Evolutionary conservation across 1,284 basidiomycete species (phyloP), one percentile per base, ranked within the genome.

Genomic region (Xanthoconium separans): DNA sequence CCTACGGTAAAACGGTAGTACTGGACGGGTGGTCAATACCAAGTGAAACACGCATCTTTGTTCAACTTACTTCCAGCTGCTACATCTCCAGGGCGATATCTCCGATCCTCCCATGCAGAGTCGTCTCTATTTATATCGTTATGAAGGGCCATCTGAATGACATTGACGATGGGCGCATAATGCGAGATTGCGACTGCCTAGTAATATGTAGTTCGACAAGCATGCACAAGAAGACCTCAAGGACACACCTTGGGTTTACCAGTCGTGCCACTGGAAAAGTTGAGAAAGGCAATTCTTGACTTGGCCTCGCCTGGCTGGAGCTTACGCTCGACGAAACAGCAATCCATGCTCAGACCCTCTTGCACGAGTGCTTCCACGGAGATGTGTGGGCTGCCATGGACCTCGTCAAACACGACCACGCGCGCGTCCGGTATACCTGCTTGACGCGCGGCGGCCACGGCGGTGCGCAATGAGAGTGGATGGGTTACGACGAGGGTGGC

Each of bases 201-300:
- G 12, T 4, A 33, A 11, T 9, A 16, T 15, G 8, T 18, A 2
- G 0, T 7, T 56, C 20, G 33, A 29, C 18, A 18, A 2, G 2
- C 37, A 22, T 9, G 11, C 30, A 31, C 31, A 1, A 3, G 2
- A 41, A 8, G 7, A 40, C 9, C 8, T 4, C n/a, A 18, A 10
- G 8, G 1, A 4, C 29, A 2, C 43, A 79, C 81, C 73, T 88
- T 88, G 10, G 85, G 83, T 45, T 77, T 78, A 6, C 74, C 74
- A 0, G 85, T 88, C 11, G 85, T 88, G 22, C 90, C 91, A 47
- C 84, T 88, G 1, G 87, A 89, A 66, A 91, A 91, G 59, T 77
- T 84, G 47, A 91, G 71, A 58, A 91, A 82, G 0, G 90, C 91
- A 3, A 91, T 64, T 63, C 87, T 91, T 13, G 79, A 83, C 70